Evolutionary conservation across 768 basidiomycete genomes (phyloP).

Genomic region (Zangia roseola): DNA sequence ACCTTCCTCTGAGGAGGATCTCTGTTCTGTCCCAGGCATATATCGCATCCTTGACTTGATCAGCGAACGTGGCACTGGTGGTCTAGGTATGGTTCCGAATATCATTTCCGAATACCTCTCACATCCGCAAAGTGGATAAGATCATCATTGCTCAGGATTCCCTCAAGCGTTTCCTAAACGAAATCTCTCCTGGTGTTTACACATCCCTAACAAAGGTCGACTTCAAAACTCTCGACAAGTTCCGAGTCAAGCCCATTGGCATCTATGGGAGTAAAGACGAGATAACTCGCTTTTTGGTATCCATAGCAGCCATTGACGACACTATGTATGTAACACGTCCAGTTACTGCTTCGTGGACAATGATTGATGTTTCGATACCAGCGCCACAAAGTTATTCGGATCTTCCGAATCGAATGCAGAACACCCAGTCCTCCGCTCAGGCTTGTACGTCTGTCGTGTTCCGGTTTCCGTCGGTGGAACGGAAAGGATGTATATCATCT

Average conservation of each 20-base stretch:
- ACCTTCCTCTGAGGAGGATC: constrained; percentile 14
- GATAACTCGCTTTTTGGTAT: constrained; percentile 46
- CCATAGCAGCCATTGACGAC: constrained; percentile 37
- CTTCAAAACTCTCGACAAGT: constrained; percentile 50
- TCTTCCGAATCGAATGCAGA: constrained; percentile 1
- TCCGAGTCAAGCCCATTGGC: constrained; percentile 47
- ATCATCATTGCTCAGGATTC: constrained; percentile 58
- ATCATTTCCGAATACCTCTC: background rate
- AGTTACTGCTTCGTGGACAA: background rate
- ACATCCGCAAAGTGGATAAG: constrained; percentile 53
- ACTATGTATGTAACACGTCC: constrained; percentile 35
- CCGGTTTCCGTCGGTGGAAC: background rate
- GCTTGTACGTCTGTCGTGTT: constrained; percentile 46
- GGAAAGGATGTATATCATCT: constrained; percentile 44
- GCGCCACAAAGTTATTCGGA: constrained; percentile 9
- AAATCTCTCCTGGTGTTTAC: constrained; percentile 50
- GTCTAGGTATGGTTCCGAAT: constrained; percentile 42
- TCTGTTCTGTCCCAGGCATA: constrained; percentile 41
- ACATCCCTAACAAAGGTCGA: constrained; percentile 55
- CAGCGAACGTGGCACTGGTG: constrained; percentile 47
- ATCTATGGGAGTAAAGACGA: constrained; percentile 55
- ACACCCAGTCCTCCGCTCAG: constrained; percentile 42
- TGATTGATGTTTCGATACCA: constrained; percentile 8
- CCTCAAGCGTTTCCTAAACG: constrained; percentile 47
- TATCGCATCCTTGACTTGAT: constrained; percentile 55